A percentile compares a stretch with the other conserved stretches of the same genome.
Conservation (phyloP, 768 basidiomycete genomes). For the Russula emetica region DNA sequence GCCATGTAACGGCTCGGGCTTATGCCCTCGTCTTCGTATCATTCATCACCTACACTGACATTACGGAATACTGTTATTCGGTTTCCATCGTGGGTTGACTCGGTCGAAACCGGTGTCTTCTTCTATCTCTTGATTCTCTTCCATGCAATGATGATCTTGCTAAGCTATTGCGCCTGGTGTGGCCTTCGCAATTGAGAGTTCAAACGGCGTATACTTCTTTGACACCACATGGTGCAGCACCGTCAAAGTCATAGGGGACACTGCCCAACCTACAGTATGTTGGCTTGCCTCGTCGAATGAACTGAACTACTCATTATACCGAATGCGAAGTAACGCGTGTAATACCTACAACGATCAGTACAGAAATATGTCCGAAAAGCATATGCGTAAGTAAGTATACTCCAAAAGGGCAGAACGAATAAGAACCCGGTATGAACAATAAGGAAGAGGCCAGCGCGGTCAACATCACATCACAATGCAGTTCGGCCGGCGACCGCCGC, state of each 20-base stretch:
- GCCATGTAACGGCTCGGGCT: no score
- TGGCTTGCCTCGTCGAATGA: neutral
- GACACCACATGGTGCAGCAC: neutral
- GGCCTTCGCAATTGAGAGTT: no score
- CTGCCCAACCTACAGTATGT: neutral
- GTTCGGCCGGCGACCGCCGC: conserved; percentile 29
- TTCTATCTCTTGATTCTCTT: neutral
- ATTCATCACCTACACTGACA: no score
- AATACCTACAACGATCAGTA: conserved; percentile 26
- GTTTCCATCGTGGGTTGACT: no score
- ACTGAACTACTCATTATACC: conserved; percentile 1
- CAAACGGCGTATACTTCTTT: neutral
- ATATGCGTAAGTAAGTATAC: conserved; percentile 21
- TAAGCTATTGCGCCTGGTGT: neutral
- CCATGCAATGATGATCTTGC: neutral
- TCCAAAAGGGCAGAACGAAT: conserved; percentile 7
- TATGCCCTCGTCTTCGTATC: no score
- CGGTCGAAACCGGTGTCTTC: no score
- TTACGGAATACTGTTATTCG: no score
- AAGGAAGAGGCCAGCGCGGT: neutral
- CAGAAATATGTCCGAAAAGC: conserved; percentile 10
- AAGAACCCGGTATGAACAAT: neutral
- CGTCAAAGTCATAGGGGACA: neutral
- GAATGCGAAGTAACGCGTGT: conserved; percentile 10
- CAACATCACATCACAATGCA: conserved; percentile 57